These are phyloP conservation scores for Curvularia lunata DNA, from an alignment of 2,329 filamentous ascomycete species.

Conservation along the genomic window DNA sequence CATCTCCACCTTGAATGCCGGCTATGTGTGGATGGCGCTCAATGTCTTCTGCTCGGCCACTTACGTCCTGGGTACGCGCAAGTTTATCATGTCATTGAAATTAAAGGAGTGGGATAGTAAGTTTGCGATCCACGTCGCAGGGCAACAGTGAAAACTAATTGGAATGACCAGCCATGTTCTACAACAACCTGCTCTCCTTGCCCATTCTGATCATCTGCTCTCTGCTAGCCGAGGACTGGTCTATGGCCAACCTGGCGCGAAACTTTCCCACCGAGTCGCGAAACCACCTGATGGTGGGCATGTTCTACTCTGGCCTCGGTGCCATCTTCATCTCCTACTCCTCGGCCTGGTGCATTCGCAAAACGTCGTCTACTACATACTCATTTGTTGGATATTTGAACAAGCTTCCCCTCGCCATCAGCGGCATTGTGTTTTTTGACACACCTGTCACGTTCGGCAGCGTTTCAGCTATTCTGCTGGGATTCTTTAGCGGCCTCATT, in stretches of 20 bases:
- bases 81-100: slow-evolving; percentile 98
- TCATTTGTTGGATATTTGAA: slow-evolving; percentile 99
- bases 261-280: slow-evolving; percentile 86
- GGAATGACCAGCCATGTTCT: slow-evolving; percentile 82
- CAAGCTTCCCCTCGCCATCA: slow-evolving; percentile 94
- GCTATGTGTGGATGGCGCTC: slow-evolving; percentile 50
- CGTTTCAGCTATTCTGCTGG: slow-evolving; percentile 87
- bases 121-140: slow-evolving; percentile 43
- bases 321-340: slow-evolving; percentile 99
- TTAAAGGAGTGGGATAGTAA: slow-evolving; percentile 99
- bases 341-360: slow-evolving; percentile 96
- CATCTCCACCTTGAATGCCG: slow-evolving; percentile 68
- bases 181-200: slow-evolving; percentile 97
- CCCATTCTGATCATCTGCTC: slow-evolving; percentile 85
- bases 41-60: slow-evolving; percentile 94
- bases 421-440: slow-evolving; percentile 91
- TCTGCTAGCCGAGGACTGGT: slow-evolving; percentile 90
- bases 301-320: slow-evolving; percentile 90
- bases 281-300: slow-evolving; percentile 80
- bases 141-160: background rate
- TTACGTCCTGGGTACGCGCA: slow-evolving; percentile 91
- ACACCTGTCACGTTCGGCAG: slow-evolving; percentile 91
- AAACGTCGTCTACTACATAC: slow-evolving; percentile 96
- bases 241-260: slow-evolving; percentile 74
- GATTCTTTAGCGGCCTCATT: slow-evolving; percentile 89